Evolutionary conservation across 169 alveolate genomes (phyloP).

Genomic region (Cryptosporidium sp.): DNA sequence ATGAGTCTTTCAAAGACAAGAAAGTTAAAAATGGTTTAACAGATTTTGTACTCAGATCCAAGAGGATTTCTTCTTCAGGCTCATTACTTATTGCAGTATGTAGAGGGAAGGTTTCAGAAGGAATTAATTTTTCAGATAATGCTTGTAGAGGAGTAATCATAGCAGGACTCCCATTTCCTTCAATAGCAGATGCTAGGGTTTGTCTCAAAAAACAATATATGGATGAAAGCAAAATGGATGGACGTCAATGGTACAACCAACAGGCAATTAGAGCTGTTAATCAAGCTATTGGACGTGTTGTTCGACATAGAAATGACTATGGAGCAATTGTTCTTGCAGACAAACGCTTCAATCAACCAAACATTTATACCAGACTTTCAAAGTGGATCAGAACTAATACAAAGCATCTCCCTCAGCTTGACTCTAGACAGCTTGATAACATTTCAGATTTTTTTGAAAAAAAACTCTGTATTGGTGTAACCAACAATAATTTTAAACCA

Average conservation of each 20-base stretch:
- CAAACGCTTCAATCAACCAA: conserved; percentile 84
- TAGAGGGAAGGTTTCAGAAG: conserved; percentile 95
- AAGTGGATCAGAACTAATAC: conserved; percentile 85
- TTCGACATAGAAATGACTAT: conserved; percentile 94
- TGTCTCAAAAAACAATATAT: conserved; percentile 89
- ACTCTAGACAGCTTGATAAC: not conserved
- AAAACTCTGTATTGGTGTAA: not conserved
- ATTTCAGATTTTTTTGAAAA: conserved; percentile 49
- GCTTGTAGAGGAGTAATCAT: conserved; percentile 91
- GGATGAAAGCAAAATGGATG: conserved; percentile 77
- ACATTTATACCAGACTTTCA: conserved; percentile 84
- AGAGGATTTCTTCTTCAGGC: conserved; percentile 80
- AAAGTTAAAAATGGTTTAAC: conserved; percentile 11
- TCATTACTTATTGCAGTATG: conserved; percentile 93
- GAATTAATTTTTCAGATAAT: conserved; percentile 93
- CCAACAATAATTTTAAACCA: not conserved
- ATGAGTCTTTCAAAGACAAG: not conserved
- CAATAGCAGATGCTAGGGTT: conserved; percentile 88
- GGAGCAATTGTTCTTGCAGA: conserved; percentile 92
- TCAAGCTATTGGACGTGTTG: conserved; percentile 96
- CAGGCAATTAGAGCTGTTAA: conserved; percentile 95
- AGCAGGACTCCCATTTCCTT: conserved; percentile 93
- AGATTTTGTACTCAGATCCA: conserved; percentile 31
- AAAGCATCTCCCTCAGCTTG: conserved; percentile 26
- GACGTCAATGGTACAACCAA: conserved; percentile 91